Evolutionary conservation across 2,329 filamentous ascomycete species (phyloP).

Genomic region (Arachnomyces sp.): DNA sequence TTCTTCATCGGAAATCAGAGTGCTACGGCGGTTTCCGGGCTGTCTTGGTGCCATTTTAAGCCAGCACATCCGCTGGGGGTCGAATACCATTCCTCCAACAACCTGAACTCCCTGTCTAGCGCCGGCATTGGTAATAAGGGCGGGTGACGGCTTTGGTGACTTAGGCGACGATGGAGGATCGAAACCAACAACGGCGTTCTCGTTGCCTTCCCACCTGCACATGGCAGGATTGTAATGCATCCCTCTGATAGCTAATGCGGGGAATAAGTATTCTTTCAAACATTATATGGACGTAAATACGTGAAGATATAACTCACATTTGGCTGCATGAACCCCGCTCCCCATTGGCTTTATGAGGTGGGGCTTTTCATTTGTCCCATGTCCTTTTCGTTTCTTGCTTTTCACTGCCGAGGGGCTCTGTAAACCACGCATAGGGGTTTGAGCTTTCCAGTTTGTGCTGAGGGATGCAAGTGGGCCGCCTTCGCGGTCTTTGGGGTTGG

Average conservation of each 20-base stretch:
- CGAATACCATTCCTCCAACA: constrained; percentile 97
- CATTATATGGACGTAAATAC: neutral
- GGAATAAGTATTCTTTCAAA: constrained; percentile 11
- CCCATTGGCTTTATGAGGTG: constrained; percentile 82
- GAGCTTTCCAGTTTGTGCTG: constrained; percentile 54
- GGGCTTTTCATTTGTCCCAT: constrained; percentile 52
- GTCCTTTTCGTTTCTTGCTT: constrained; percentile 34
- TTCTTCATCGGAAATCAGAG: constrained; percentile 66
- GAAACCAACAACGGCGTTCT: constrained; percentile 73
- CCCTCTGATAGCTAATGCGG: constrained; percentile 66
- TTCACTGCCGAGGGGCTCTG: constrained; percentile 43
- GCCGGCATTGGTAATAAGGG: constrained; percentile 86
- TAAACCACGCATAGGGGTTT: constrained; percentile 44
- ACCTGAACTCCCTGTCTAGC: constrained; percentile 81
- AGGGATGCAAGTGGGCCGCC: constrained; percentile 43
- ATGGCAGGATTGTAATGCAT: constrained; percentile 91
- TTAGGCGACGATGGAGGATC: constrained; percentile 48
- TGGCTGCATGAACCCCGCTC: constrained; percentile 63
- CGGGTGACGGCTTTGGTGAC: constrained; percentile 43
- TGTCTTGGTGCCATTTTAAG: constrained; percentile 61
- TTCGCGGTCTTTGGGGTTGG: constrained; percentile 31
- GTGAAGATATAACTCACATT: constrained; percentile 53
- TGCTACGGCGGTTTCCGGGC: constrained; percentile 24
- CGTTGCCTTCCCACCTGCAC: constrained; percentile 93
- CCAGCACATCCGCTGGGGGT: constrained; percentile 97